Evolutionary conservation across 225 moss, liverwort and hornwort genomes (phyloP).

Genomic region (Physcomitrium patens): DNA sequence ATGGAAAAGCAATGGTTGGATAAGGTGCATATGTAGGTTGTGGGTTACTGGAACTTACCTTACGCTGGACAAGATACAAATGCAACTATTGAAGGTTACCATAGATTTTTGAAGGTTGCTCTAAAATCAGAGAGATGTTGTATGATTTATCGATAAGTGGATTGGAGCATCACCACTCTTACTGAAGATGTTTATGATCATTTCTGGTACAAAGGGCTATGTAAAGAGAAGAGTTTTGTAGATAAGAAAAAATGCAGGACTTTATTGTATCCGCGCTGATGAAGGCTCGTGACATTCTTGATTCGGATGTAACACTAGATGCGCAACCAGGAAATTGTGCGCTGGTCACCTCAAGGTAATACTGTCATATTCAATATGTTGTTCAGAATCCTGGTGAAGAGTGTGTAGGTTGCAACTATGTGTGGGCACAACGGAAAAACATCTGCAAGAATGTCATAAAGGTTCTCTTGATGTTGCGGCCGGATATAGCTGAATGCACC

Average conservation of each 20-base stretch:
- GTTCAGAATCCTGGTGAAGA: too few relatives aligned
- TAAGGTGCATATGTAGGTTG: neutral
- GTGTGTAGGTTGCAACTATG: too few relatives aligned
- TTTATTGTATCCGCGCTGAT: too few relatives aligned
- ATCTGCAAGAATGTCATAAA: too few relatives aligned
- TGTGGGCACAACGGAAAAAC: too few relatives aligned
- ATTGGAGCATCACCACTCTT: neutral
- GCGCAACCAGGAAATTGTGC: too few relatives aligned
- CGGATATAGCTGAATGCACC: too few relatives aligned
- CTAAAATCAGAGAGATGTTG: neutral
- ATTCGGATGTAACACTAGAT: too few relatives aligned
- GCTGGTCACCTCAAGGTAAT: too few relatives aligned
- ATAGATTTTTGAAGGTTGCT: neutral
- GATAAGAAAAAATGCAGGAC: neutral
- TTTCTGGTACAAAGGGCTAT: neutral
- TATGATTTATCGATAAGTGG: neutral
- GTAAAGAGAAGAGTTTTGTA: neutral
- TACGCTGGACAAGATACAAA: neutral
- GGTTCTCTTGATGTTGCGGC: too few relatives aligned
- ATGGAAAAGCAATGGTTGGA: neutral
- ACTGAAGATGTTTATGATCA: neutral
- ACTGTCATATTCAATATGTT: too few relatives aligned
- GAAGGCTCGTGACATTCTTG: too few relatives aligned
- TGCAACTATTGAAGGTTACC: neutral
- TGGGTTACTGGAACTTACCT: neutral